A percentile compares a stretch with the other conserved stretches of the same genome.
These are phyloP conservation scores for Sorghum bicolor DNA, from an alignment of 176 grass and related monocot genomes.

Conservation along the genomic window DNA sequence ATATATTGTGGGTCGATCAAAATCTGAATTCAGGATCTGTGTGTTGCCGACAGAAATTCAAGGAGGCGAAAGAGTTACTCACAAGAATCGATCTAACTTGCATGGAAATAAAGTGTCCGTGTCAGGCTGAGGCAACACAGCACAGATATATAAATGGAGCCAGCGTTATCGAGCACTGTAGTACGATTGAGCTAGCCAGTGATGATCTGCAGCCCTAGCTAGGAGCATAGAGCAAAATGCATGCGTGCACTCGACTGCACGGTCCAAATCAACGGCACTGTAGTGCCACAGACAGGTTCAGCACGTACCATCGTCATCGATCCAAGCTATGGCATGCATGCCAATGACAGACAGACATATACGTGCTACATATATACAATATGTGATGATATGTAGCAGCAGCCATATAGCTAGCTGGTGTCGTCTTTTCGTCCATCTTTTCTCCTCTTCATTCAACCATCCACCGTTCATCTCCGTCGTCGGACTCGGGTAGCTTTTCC, in stretches of 20 bases:
- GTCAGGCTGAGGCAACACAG: background rate
- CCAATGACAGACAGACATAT: background rate
- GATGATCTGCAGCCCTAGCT: background rate
- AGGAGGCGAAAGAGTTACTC: background rate
- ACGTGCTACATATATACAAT: background rate
- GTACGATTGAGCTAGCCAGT: background rate
- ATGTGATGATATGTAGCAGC: background rate
- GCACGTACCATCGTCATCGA: background rate
- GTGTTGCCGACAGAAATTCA: background rate
- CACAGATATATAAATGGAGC: constrained; percentile 9
- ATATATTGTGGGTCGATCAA: background rate
- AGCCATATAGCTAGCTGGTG: background rate
- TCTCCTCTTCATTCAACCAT: background rate
- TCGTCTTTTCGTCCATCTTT: background rate
- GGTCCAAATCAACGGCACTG: background rate
- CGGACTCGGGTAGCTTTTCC: background rate
- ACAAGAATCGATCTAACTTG: background rate
- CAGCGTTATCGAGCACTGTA: background rate
- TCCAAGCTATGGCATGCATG: background rate
- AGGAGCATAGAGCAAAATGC: background rate
- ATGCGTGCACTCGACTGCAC: background rate
- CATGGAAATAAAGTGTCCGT: background rate
- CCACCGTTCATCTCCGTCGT: background rate
- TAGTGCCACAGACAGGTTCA: background rate
- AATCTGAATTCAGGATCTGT: background rate